Percentiles rank a stretch among this genome's conserved stretches.
Conservation (phyloP, 306 rosid genomes). For the Pterocarpus macrocarpus region DNA sequence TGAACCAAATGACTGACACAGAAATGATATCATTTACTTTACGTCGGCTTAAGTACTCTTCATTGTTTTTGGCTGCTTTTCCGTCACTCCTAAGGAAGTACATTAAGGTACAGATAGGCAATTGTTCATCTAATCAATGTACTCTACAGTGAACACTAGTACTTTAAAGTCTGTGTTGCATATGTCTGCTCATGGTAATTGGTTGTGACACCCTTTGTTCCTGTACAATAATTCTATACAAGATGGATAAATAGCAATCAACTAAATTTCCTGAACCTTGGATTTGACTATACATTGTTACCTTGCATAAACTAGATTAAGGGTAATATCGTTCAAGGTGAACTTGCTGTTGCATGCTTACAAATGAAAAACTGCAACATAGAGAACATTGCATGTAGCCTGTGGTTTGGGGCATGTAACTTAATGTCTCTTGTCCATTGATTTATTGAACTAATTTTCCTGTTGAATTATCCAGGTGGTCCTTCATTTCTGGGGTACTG, state of each 20-base stretch:
- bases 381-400: conserved; percentile 6
- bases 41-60: conserved; percentile 81
- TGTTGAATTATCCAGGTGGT: conserved; percentile 68
- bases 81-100: conserved; percentile 90
- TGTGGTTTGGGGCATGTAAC: conserved; percentile 16
- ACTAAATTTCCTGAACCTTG: conserved; percentile 17
- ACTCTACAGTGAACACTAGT: background rate
- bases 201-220: conserved; percentile 22
- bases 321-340: conserved; percentile 5
- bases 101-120: conserved; percentile 68
- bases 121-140: conserved; percentile 32
- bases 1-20: conserved; percentile 97
- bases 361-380: conserved; percentile 1
- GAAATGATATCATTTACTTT: conserved; percentile 91
- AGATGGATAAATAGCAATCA: conserved; percentile 12
- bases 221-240: conserved; percentile 13
- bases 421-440: conserved; percentile 24
- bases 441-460: conserved; percentile 40
- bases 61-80: conserved; percentile 83
- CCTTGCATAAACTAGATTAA: conserved; percentile 14
- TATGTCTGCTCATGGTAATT: conserved; percentile 36
- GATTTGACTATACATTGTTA: conserved; percentile 4
- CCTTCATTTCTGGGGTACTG: conserved; percentile 96
- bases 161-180: conserved; percentile 35
- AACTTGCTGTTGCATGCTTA: conserved; percentile 24